Evolutionary conservation across 352 stramenopile species (phyloP), one percentile per base, ranked within the genome.

Genomic region (Paralagenidium karlingii): DNA sequence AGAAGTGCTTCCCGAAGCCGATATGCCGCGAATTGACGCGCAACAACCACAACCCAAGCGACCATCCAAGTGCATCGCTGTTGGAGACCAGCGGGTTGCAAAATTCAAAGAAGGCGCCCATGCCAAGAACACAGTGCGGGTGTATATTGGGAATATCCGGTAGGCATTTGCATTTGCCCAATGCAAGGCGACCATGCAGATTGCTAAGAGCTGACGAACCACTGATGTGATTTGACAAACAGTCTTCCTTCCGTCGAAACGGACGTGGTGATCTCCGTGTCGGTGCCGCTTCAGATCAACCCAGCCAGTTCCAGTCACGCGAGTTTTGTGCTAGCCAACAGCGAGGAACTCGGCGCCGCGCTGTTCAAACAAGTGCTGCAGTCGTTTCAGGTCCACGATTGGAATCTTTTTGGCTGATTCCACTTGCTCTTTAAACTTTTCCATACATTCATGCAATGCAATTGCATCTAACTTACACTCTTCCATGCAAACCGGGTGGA

Each of bases 81-180:
- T 86, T 6, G 78, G 78, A 21, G 77, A 87, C 55, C 78, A 92
- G 54, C 58, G 55, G 39, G 71, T 89, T 26, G 63, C 78, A 47
- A 92, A 92, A 55, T 89, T 89, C 53, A 86, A 86, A 45, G 78
- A 92, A 42, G 55, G 68, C 16, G 68, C 82, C 20, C 39, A 52
- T 22, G 73, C 78, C 37, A 92, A 87, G 63, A 92, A 92, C 51
- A 68, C 83, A 24, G 75, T 92, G 45, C 71, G 76, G 41, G 63
- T 92, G 3, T 89, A 86, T 42, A 43, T 92, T 18, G 70, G 58
- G 29, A 83, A 82, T 45, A 48, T 89, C 28, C 53, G 78, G 40
- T 76, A 48, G 16, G 54, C n/a, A 5, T 30, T 11, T 40, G 30
- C 13, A 27, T 25, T 26, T 36, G 7, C 7, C 7, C 7, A 8